Evolutionary conservation across 1,284 basidiomycete species (phyloP), one percentile per base, ranked within the genome.

Genomic region (Cutaneotrichosporon spelunceum): DNA sequence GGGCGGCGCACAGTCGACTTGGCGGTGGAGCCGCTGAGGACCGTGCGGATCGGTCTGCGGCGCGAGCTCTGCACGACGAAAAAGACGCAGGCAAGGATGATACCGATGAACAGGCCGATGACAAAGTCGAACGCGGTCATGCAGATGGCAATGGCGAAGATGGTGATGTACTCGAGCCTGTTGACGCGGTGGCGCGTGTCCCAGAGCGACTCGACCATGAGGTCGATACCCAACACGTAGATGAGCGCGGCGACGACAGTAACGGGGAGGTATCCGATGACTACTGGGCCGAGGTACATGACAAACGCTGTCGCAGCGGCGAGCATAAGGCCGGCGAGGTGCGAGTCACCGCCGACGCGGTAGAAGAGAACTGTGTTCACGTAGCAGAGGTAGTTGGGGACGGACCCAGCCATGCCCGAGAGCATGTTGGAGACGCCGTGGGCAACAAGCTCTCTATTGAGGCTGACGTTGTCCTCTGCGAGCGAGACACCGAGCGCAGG

Each of bases 61-160:
- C 88, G 87, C 0, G 92, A 94, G 68, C 90, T 95, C 72, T 96
- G 92, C 3, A 98, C 84, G 24, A 99, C 96, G 72, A 99, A 98
- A 82, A 97, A 97, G 77, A 96, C 85, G 74, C 90, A 96, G 66
- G 91, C 92, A 59, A 93, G 86, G 60, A 95, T 81, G 71, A 97
- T 91, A 13, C 95, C 96, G 70, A 94, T 91, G 1, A 96, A 79
- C 1, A 99, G 90, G 2, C 95, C 95, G 65, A 90, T 87, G 29
- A 98, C 94, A 75, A 98, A 98, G 81, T 95, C 92, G 85, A 89
- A 95, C 3, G 73, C 82, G 2, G 91, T 92, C 94, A 97, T 98
- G 63, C 88, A 89, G 44, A 95, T 82, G 81, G 91, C 89, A 76
- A 81, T 82, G 33, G 79, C 79, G 79, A 81, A 81, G 61, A 84